These are phyloP conservation scores for Gamsiella multidivaricata DNA, from an alignment of 192 early-diverging fungal species.

Conservation along the genomic window DNA sequence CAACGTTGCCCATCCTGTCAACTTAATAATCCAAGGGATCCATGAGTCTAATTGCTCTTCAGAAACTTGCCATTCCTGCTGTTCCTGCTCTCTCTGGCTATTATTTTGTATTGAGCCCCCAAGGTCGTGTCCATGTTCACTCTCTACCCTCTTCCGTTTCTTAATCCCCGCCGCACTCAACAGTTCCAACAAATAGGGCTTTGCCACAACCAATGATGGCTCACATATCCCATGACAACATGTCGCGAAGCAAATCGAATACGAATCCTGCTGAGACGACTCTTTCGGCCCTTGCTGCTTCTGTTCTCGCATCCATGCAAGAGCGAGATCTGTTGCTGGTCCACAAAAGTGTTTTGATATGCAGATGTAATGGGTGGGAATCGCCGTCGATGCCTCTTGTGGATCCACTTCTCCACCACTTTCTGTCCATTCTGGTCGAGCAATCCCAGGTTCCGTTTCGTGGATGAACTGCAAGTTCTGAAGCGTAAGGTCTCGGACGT, in stretches of 20 bases:
- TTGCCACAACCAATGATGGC: constrained; percentile 27
- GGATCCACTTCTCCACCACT: constrained; percentile 22
- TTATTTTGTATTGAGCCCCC: neutral
- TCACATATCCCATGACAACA: constrained; percentile 54
- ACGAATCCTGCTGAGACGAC: constrained; percentile 4
- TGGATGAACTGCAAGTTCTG: constrained; percentile 44
- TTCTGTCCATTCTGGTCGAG: constrained; percentile 33
- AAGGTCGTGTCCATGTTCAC: neutral
- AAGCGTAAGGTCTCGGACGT: constrained; percentile 26
- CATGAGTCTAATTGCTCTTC: constrained; percentile 24
- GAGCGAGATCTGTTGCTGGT: constrained; percentile 36
- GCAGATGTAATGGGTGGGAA: constrained; percentile 40
- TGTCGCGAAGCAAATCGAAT: constrained; percentile 49
- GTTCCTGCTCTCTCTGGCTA: too few relatives aligned
- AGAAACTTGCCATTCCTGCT: neutral
- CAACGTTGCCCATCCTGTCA: constrained; percentile 49
- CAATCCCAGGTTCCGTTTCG: constrained; percentile 29
- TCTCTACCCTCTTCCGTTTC: constrained; percentile 34
- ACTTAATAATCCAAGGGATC: constrained; percentile 50
- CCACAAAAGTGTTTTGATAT: constrained; percentile 54
- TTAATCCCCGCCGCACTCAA: constrained; percentile 9
- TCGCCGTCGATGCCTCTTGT: neutral
- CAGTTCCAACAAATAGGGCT: constrained; percentile 31
- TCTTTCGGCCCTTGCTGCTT: neutral
- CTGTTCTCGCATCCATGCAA: constrained; percentile 32